Percentiles rank a stretch among this genome's conserved stretches.
phyloP scores from a whole-genome alignment of 2,329 filamentous ascomycete species.

The Colletotrichum cuscutae region DNA sequence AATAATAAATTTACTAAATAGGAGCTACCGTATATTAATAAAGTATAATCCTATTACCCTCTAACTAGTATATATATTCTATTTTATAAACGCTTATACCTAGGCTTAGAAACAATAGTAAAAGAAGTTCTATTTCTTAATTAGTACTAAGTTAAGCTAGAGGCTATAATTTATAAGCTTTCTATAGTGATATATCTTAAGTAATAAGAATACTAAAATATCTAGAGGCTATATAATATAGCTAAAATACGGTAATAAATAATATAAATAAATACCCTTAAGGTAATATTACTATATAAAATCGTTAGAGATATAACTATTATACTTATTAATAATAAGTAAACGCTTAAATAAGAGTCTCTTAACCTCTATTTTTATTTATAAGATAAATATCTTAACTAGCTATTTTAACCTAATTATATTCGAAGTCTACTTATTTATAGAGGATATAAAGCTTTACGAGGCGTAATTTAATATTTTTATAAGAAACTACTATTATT shows the following conservation, averaged over 20 bases:
- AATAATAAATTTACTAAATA: too few species aligned
- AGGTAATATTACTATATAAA: slow-evolving; percentile 36
- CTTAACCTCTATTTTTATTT: background rate
- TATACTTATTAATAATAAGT: slow-evolving; percentile 34
- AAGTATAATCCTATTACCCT: background rate
- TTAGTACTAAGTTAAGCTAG: background rate
- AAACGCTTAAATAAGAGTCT: background rate
- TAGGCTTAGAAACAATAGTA: background rate
- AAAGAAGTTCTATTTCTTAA: background rate
- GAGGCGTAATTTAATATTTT: slow-evolving; percentile 10
- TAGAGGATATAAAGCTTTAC: slow-evolving; percentile 32
- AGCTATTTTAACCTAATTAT: slow-evolving; percentile 34
- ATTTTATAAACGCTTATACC: background rate
- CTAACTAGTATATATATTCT: background rate
- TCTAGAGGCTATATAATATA: slow-evolving; percentile 35
- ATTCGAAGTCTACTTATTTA: slow-evolving; percentile 37
- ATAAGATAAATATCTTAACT: slow-evolving; percentile 34
- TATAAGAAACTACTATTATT: slow-evolving; percentile 32
- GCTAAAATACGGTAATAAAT: slow-evolving; percentile 37
- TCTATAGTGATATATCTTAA: background rate
- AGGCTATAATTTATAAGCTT: background rate
- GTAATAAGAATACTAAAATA: slow-evolving; percentile 1
- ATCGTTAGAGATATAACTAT: slow-evolving; percentile 30
- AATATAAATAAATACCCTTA: slow-evolving; percentile 34
- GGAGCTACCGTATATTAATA: background rate